These are phyloP conservation scores for Candida maltosa DNA, from an alignment of 805 yeast species.

Conservation along the genomic window DNA sequence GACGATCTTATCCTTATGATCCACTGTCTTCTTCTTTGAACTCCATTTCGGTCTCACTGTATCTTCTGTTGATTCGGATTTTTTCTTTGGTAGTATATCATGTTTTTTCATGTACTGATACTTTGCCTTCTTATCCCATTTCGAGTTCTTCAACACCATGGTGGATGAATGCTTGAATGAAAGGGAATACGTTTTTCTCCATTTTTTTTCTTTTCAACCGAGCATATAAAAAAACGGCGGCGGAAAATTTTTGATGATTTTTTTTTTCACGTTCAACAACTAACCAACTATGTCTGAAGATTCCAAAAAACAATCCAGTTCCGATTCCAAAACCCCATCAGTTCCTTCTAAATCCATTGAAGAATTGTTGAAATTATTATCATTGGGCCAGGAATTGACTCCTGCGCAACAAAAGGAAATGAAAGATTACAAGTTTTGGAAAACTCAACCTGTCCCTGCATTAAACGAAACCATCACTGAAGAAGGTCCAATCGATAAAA, in stretches of 20 bases:
- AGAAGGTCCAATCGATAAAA: slow-evolving; percentile 79
- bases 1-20: slow-evolving; percentile 9
- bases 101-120: slow-evolving; percentile 37
- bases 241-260: too few species aligned
- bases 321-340: slow-evolving; percentile 7
- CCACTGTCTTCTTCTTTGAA: slow-evolving; percentile 19
- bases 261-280: too few species aligned
- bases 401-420: slow-evolving; percentile 64
- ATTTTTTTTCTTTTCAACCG: too few species aligned
- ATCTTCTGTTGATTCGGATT: slow-evolving; percentile 8
- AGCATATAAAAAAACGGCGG: too few species aligned
- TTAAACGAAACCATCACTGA: slow-evolving; percentile 62
- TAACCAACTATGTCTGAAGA: too few species aligned
- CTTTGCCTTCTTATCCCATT: slow-evolving; percentile 45
- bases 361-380: slow-evolving; percentile 54
- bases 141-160: slow-evolving; percentile 42
- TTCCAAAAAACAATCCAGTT: too few species aligned
- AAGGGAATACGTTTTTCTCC: too few species aligned
- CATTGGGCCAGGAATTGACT: slow-evolving; percentile 53
- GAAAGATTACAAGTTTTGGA: slow-evolving; percentile 95
- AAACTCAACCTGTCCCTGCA: slow-evolving; percentile 89
- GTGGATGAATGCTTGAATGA: too few species aligned
- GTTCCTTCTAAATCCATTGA: slow-evolving; percentile 49
- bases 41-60: slow-evolving; percentile 32
- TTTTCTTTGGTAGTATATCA: slow-evolving; percentile 21